These are phyloP conservation scores for Citrus glauca DNA, from an alignment of 345 rosid genomes.

Conservation along the genomic window DNA sequence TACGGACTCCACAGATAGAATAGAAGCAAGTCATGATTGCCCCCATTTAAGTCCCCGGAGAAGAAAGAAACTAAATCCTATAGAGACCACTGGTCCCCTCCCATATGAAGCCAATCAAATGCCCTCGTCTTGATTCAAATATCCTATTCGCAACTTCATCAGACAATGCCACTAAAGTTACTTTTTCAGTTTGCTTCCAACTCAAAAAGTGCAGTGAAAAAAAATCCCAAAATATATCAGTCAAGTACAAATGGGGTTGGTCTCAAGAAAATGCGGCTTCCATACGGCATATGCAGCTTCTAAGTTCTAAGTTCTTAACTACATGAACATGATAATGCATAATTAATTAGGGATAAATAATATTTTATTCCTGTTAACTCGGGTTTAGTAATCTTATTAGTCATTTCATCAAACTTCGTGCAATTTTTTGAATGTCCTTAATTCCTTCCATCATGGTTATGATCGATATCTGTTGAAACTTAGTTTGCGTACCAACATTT, in stretches of 20 bases:
- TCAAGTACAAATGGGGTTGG: conserved; percentile 40
- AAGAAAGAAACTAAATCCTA: conserved; percentile 17
- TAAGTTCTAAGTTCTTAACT: not conserved
- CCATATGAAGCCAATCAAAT: conserved; percentile 31
- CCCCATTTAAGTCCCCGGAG: conserved; percentile 12
- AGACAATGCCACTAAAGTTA: not conserved
- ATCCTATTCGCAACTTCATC: not conserved
- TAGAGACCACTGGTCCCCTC: conserved; percentile 35
- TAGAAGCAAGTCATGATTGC: conserved; percentile 16
- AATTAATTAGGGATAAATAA: not conserved
- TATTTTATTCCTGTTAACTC: conserved; percentile 4
- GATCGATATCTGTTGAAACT: conserved; percentile 20
- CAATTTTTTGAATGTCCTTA: conserved; percentile 15
- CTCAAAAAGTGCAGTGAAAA: conserved; percentile 24
- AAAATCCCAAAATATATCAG: conserved; percentile 3
- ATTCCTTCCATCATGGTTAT: conserved; percentile 11
- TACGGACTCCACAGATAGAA: conserved; percentile 1
- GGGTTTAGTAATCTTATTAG: conserved; percentile 2
- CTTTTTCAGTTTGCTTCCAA: conserved; percentile 27
- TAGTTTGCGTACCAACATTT: conserved; percentile 37
- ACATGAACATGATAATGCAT: conserved; percentile 3
- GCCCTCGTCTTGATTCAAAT: conserved; percentile 1
- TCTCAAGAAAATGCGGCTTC: conserved; percentile 78
- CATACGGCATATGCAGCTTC: conserved; percentile 28
- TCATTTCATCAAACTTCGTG: not conserved